These are phyloP conservation scores for Alisma plantagoaquatica DNA, from an alignment of 106 monocot species.

Conservation along the genomic window DNA sequence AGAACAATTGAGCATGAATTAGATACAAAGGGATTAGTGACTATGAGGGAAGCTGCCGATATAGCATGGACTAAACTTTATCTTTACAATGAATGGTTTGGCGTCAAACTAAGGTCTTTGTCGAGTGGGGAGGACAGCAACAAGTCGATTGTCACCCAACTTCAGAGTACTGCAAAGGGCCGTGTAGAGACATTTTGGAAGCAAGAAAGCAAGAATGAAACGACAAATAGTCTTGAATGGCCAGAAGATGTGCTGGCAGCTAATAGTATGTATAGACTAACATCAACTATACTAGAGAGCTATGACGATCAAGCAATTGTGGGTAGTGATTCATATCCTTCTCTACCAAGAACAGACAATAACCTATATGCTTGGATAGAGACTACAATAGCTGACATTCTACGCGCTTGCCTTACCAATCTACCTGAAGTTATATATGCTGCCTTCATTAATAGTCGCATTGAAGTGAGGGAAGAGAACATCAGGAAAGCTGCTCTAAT, in stretches of 20 bases:
- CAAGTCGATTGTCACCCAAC: neutral
- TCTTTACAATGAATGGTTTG: constrained; percentile 2
- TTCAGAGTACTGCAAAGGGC: neutral
- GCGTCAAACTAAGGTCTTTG: neutral
- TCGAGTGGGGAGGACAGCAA: neutral
- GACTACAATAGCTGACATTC: constrained; percentile 1
- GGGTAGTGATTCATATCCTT: neutral
- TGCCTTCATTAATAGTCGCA: neutral
- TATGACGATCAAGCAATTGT: neutral
- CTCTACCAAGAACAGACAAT: neutral
- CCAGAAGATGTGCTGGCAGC: constrained; percentile 3
- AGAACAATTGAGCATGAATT: neutral
- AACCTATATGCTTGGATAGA: neutral
- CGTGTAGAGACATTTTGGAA: neutral
- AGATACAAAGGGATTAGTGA: constrained; percentile 3
- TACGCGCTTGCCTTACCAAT: constrained; percentile 12
- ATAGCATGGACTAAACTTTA: neutral
- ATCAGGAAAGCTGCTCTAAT: neutral
- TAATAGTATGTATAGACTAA: constrained; percentile 5
- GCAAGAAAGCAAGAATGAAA: neutral
- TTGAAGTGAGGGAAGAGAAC: constrained; percentile 3
- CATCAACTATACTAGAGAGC: neutral
- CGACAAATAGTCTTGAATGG: neutral
- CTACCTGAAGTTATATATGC: neutral
- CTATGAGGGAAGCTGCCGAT: constrained; percentile 8